Evolutionary conservation across 495 filamentous ascomycete genomes (phyloP), one percentile per base, ranked within the genome.

Genomic region (Trichocladium antarcticum): DNA sequence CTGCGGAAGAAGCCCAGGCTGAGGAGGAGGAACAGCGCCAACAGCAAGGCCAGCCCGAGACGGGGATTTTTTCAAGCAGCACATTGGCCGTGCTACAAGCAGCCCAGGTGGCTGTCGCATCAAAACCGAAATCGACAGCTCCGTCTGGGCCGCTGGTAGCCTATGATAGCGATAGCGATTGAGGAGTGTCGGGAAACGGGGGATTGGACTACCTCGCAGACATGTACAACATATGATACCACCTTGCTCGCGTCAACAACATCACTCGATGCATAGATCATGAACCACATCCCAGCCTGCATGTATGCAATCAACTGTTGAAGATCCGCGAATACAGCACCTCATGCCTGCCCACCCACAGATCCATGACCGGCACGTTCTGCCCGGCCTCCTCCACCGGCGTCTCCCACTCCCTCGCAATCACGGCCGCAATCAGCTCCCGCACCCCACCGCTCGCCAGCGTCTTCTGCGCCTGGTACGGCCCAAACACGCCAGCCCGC

Each of bases 321-420:
- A 98, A 98, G 42, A 98, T 97, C 62, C 92, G 80, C 54, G 86
- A 93, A 68, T 98, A 98, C 34, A 98, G 66, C 62, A 95, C 64
- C 73, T 98, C 92, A 68, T 98, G 92, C 62, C 92, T 78, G 10
- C 93, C 92, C 49, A 93, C 73, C 87, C 90, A 98, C 37, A 98
- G 60, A 75, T 98, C 92, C 72, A 96, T 76, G 15, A 82, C 79
- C 7, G 89, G 88, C 34, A 90, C 84, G 21, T 73, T 76, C 71
- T 96, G 89, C n/a, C 84, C 90, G 1, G 89, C 90, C 59, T 85
- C 74, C 52, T 89, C 85, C 4, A 86, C 73, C 7, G 48, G 56
- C 37, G 65, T 73, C 11, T 67, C 54, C 70, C 73, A 73, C 49
- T 86, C 82, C 48, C 74, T 61, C 47, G 74, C 69, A 42, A 95